Evolutionary conservation across 2,329 filamentous ascomycete species (phyloP).

Genomic region (Fusarium paranaense): DNA sequence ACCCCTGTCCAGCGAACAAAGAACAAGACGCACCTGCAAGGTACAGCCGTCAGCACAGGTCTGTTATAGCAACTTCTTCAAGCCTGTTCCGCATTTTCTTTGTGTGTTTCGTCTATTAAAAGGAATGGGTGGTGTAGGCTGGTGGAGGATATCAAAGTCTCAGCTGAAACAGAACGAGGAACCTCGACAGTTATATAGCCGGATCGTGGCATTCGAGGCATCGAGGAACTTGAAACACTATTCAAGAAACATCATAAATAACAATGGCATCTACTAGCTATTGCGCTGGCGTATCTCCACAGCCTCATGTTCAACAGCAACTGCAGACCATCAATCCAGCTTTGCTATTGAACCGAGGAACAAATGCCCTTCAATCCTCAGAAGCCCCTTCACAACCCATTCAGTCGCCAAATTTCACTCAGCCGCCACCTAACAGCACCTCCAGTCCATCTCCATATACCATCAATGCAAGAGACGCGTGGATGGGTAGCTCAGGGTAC

Average conservation of each 20-base stretch:
- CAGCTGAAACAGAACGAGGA: background rate
- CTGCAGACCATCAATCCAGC: constrained; percentile 21
- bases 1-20: constrained; percentile 20
- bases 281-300: background rate
- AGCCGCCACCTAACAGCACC: background rate
- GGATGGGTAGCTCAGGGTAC: constrained; percentile 39
- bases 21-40: constrained; percentile 20
- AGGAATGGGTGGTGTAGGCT: background rate
- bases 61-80: background rate
- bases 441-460: constrained; percentile 3
- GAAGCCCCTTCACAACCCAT: background rate
- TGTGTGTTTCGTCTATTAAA: constrained; percentile 12
- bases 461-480: background rate
- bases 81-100: background rate
- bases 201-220: background rate
- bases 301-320: background rate
- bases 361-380: background rate
- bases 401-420: fast-evolving
- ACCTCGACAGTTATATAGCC: background rate
- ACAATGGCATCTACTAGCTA: background rate
- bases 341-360: background rate
- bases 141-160: background rate
- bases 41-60: background rate
- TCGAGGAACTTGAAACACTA: background rate
- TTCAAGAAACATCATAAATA: background rate